Percentiles rank a stretch among this genome's conserved stretches.
These are phyloP conservation scores for Sapria himalayana DNA, from an alignment of 345 rosid genomes.

Conservation along the genomic window DNA sequence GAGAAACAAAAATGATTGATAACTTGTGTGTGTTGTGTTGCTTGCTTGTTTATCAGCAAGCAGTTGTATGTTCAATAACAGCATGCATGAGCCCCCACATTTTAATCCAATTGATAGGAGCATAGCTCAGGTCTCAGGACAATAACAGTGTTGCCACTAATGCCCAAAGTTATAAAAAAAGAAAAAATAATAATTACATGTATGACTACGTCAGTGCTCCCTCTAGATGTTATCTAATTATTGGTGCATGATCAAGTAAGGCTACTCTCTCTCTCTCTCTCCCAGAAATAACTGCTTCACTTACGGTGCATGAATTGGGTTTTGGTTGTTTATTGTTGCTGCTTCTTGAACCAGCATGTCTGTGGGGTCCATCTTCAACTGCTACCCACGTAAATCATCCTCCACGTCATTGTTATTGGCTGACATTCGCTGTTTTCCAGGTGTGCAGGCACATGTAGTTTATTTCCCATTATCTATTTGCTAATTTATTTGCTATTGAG, in stretches of 20 bases:
- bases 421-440: conserved; percentile 89
- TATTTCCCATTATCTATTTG: conserved; percentile 7
- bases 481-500: conserved; percentile 7
- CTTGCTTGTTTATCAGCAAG: too few species aligned
- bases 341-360: conserved; percentile 39
- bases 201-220: background rate
- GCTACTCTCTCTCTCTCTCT: background rate
- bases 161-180: too few species aligned
- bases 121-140: too few species aligned
- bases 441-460: conserved; percentile 21
- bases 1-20: too few species aligned
- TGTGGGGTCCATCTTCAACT: conserved; percentile 60
- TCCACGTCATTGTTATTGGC: conserved; percentile 56
- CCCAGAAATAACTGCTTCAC: too few species aligned
- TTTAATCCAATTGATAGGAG: too few species aligned
- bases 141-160: too few species aligned
- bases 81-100: too few species aligned
- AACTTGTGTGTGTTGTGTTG: too few species aligned
- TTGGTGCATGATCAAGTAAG: background rate
- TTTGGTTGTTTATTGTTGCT: conserved; percentile 8
- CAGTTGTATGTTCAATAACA: too few species aligned
- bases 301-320: conserved; percentile 1
- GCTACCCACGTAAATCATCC: conserved; percentile 43
- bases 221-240: too few species aligned
- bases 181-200: too few species aligned